Conservation (phyloP, 2,329 filamentous ascomycete genomes). For the Dryadomyces sulphureus region DNA sequence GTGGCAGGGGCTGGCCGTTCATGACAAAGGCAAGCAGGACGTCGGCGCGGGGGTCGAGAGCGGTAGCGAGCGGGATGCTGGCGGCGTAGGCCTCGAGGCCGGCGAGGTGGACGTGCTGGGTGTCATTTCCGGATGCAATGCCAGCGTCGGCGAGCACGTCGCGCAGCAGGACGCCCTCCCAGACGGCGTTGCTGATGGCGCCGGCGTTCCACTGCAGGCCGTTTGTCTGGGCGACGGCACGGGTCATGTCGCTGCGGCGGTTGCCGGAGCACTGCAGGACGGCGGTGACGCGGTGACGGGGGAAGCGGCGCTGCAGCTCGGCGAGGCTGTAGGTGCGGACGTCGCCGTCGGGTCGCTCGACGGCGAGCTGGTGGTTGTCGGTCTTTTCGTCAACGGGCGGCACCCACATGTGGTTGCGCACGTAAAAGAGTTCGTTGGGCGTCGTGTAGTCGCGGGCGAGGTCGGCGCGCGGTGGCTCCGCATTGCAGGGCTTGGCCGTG, state of each 20-base stretch:
- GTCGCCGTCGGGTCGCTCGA: slow-evolving; percentile 44
- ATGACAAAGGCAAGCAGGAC: slow-evolving; percentile 53
- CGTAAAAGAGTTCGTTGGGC: slow-evolving; percentile 40
- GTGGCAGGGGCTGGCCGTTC: slow-evolving; percentile 48
- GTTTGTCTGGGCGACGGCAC: slow-evolving; percentile 30
- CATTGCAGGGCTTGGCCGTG: slow-evolving; percentile 43
- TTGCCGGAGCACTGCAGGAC: slow-evolving; percentile 48
- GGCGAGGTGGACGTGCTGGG: slow-evolving; percentile 41
- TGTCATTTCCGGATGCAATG: slow-evolving; percentile 18
- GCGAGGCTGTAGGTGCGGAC: slow-evolving; percentile 35
- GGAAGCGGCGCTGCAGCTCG: slow-evolving; percentile 38
- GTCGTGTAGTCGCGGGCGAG: slow-evolving; percentile 37
- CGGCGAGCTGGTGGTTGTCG: slow-evolving; percentile 27
- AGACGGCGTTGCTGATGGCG: slow-evolving; percentile 44
- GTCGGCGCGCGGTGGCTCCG: slow-evolving; percentile 38
- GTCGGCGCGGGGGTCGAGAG: slow-evolving; percentile 44
- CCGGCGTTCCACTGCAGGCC: slow-evolving; percentile 45
- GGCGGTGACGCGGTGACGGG: slow-evolving; percentile 34
- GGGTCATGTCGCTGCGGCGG: slow-evolving; percentile 43
- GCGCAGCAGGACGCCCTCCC: slow-evolving; percentile 39
- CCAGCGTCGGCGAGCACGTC: slow-evolving; percentile 43
- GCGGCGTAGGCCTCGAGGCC: slow-evolving; percentile 46
- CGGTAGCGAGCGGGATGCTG: slow-evolving; percentile 44
- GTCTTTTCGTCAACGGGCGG: slow-evolving; percentile 25
- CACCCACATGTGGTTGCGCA: slow-evolving; percentile 51